Conservation (phyloP, 2,329 filamentous ascomycete genomes). For the Penicillium thymicola region DNA sequence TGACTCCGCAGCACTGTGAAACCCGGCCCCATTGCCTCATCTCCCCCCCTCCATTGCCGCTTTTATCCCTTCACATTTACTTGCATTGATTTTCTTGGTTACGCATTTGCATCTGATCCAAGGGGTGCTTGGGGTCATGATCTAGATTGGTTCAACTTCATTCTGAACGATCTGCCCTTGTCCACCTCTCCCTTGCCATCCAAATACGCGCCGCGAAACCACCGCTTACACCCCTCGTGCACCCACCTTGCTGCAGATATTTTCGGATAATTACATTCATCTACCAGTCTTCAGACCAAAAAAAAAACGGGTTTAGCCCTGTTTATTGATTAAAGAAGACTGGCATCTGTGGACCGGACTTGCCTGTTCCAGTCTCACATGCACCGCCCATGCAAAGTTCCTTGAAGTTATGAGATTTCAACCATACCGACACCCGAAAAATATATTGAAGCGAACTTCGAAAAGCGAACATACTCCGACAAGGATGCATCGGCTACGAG, state of each 20-base stretch:
- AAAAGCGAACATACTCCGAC: slow-evolving; percentile 3
- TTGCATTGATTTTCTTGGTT: slow-evolving; percentile 8
- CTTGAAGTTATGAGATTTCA: slow-evolving; percentile 21
- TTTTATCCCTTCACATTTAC: slow-evolving; percentile 15
- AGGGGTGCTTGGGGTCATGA: slow-evolving; percentile 3
- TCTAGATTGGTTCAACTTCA: slow-evolving; percentile 1
- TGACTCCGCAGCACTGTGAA: slow-evolving; percentile 22
- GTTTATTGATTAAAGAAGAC: neutral
- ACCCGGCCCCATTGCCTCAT: slow-evolving; percentile 22
- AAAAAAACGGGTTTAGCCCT: neutral
- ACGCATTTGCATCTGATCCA: slow-evolving; percentile 4
- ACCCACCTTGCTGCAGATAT: neutral
- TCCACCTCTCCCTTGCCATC: slow-evolving; percentile 3
- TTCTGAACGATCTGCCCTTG: neutral
- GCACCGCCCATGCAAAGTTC: slow-evolving; percentile 16
- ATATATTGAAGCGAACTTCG: slow-evolving; percentile 9
- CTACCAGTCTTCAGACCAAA: neutral
- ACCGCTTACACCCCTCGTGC: slow-evolving; percentile 7
- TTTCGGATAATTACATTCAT: neutral
- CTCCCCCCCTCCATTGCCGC: slow-evolving; percentile 21
- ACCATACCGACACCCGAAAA: slow-evolving; percentile 12
- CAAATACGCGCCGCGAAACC: neutral
- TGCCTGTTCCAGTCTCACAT: slow-evolving; percentile 9
- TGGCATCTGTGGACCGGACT: slow-evolving; percentile 6
- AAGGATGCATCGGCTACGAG: slow-evolving; percentile 39